phyloP scores from a whole-genome alignment of 2,329 filamentous ascomycete species.

The Penicillium paneum region DNA sequence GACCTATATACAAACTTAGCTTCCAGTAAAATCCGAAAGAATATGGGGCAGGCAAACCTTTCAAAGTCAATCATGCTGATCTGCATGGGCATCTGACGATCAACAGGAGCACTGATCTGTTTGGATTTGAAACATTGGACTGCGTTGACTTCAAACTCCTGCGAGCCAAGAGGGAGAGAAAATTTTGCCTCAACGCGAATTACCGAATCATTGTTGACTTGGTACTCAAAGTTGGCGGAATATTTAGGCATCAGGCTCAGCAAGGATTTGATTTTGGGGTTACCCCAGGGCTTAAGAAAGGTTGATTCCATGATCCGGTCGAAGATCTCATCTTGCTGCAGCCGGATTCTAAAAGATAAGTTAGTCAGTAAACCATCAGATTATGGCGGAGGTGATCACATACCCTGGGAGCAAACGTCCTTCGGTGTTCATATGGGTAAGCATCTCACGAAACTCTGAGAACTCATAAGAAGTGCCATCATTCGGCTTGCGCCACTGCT shows the following conservation, averaged over 20 bases:
- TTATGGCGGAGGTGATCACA: slow-evolving; percentile 2
- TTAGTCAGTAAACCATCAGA: slow-evolving; percentile 1
- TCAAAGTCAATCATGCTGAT: slow-evolving; percentile 38
- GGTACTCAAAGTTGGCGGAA: slow-evolving; percentile 44
- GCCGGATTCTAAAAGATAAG: slow-evolving; percentile 21
- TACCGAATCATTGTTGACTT: slow-evolving; percentile 24
- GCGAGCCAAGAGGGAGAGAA: slow-evolving; percentile 25
- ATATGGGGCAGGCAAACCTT: slow-evolving; percentile 25
- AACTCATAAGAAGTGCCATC: slow-evolving; percentile 31
- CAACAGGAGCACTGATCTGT: slow-evolving; percentile 16
- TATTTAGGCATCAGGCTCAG: slow-evolving; percentile 31
- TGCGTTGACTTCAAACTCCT: slow-evolving; percentile 34
- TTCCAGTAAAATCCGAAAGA: neutral
- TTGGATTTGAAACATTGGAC: slow-evolving; percentile 37
- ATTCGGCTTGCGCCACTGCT: slow-evolving; percentile 32
- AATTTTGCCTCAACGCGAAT: slow-evolving; percentile 42
- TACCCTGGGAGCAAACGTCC: slow-evolving; percentile 41
- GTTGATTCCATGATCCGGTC: slow-evolving; percentile 28
- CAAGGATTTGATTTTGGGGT: slow-evolving; percentile 20
- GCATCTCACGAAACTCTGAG: slow-evolving; percentile 42
- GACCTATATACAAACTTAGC: slow-evolving; percentile 23
- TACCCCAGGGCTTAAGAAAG: slow-evolving; percentile 28
- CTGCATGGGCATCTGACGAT: slow-evolving; percentile 32
- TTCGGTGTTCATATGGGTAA: slow-evolving; percentile 34
- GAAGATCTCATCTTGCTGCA: slow-evolving; percentile 28